Evolutionary conservation across 176 grass and related monocot species (phyloP).

Genomic region (Aegilops longissima): DNA sequence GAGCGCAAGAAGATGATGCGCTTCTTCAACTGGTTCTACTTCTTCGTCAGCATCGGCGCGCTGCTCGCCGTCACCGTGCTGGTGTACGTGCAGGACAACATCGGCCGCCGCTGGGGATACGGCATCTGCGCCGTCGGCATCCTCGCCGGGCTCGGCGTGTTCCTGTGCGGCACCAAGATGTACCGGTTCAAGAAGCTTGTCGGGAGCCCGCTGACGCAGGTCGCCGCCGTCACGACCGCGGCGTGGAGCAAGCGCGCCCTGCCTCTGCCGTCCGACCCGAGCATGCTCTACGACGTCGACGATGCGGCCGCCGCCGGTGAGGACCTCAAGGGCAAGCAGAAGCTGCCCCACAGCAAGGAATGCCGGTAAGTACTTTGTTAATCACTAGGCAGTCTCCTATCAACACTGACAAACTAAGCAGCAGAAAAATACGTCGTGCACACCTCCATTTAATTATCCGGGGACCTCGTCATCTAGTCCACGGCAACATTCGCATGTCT

Average conservation of each 20-base stretch:
- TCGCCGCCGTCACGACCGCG: constrained; percentile 53
- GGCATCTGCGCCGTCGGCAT: constrained; percentile 74
- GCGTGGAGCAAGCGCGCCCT: constrained; percentile 67
- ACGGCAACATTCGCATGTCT: not conserved
- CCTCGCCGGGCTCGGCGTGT: constrained; percentile 53
- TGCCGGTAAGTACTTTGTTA: constrained; percentile 45
- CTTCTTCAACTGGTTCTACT: constrained; percentile 99
- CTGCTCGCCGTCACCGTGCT: constrained; percentile 83
- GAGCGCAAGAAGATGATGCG: constrained; percentile 74
- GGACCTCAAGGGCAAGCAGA: constrained; percentile 72
- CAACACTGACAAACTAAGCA: not conserved
- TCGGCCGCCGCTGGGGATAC: constrained; percentile 68
- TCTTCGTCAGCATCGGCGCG: constrained; percentile 92
- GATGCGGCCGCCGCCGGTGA: constrained; percentile 32
- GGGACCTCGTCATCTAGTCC: constrained; percentile 17
- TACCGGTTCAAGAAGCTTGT: constrained; percentile 95
- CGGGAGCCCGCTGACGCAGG: constrained; percentile 86
- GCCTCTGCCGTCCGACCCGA: constrained; percentile 60
- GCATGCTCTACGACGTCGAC: constrained; percentile 55
- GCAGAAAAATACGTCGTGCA: not conserved
- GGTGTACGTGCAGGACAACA: constrained; percentile 88
- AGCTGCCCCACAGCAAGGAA: constrained; percentile 71
- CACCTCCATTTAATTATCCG: not conserved
- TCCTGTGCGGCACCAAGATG: constrained; percentile 63
- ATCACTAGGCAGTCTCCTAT: not conserved